Percentiles rank a stretch among this genome's conserved stretches.
Evolutionary conservation across 495 filamentous ascomycete genomes (phyloP).

Genomic region (Aspergillus hancockii): DNA sequence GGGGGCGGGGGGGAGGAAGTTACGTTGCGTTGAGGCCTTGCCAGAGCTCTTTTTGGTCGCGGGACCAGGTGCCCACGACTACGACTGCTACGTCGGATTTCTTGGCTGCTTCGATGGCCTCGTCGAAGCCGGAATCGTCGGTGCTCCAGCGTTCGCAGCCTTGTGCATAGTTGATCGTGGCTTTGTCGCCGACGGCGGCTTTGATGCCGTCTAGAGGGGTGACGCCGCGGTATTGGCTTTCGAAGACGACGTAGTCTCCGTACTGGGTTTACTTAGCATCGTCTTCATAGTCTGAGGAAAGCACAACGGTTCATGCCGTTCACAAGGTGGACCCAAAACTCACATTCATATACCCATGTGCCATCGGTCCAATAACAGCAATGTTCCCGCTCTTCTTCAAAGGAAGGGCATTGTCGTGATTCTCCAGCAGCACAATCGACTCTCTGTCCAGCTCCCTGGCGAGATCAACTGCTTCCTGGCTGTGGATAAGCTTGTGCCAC

Average conservation of each 20-base stretch:
- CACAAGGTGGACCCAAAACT: conserved; percentile 18
- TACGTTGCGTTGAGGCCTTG: conserved; percentile 63
- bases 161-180: conserved; percentile 61
- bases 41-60: conserved; percentile 70
- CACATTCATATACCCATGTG: conserved; percentile 68
- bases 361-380: conserved; percentile 76
- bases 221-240: conserved; percentile 59
- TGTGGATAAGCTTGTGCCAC: conserved; percentile 59
- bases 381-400: conserved; percentile 59
- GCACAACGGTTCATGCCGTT: too few species aligned
- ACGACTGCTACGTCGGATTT: conserved; percentile 70
- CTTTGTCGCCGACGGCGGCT: conserved; percentile 52
- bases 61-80: conserved; percentile 72
- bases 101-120: conserved; percentile 62
- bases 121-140: conserved; percentile 61
- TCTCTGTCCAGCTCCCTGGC: conserved; percentile 64
- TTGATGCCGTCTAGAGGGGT: conserved; percentile 69
- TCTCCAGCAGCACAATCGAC: conserved; percentile 70
- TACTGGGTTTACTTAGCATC: conserved; percentile 39
- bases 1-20: conserved; percentile 9
- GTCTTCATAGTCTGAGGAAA: too few species aligned
- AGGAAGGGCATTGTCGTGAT: conserved; percentile 61
- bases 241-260: conserved; percentile 67
- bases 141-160: conserved; percentile 75
- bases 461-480: conserved; percentile 52